These are phyloP conservation scores for Lepidopterella palustris DNA, from an alignment of 495 filamentous ascomycete genomes.

Conservation along the genomic window DNA sequence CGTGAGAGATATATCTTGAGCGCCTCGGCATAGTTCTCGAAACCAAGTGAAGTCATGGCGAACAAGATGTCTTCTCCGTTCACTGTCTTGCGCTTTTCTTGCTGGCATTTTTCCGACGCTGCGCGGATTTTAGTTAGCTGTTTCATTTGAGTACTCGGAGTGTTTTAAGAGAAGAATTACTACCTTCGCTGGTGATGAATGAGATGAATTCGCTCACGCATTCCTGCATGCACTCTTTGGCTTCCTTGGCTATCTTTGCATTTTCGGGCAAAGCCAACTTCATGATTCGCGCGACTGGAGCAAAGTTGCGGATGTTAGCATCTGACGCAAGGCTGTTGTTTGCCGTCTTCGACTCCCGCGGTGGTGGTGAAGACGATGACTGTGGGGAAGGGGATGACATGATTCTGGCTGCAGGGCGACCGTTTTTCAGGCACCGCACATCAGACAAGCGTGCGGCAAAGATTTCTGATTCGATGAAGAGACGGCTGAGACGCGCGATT, in stretches of 20 bases:
- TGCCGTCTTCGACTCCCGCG: slow-evolving; percentile 2
- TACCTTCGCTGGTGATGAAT: slow-evolving; percentile 98
- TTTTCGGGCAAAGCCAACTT: slow-evolving; percentile 95
- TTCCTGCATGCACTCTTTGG: slow-evolving; percentile 99
- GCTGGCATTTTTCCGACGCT: slow-evolving; percentile 99
- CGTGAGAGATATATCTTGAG: slow-evolving; percentile 97
- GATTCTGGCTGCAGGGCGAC: slow-evolving; percentile 27
- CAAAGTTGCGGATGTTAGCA: slow-evolving; percentile 87
- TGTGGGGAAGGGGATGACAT: slow-evolving; percentile 40
- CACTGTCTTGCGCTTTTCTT: slow-evolving; percentile 98
- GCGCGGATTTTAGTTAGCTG: slow-evolving; percentile 7
- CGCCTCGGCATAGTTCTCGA: slow-evolving; percentile 97
- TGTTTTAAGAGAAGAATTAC: slow-evolving; percentile 25
- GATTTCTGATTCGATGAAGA: slow-evolving; percentile 35
- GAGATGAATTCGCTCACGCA: slow-evolving; percentile 99
- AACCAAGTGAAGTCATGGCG: slow-evolving; percentile 97
- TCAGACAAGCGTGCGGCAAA: slow-evolving; percentile 11
- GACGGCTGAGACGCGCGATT: slow-evolving; percentile 38
- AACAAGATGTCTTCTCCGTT: slow-evolving; percentile 98
- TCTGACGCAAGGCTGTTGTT: slow-evolving; percentile 45
- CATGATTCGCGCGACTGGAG: slow-evolving; percentile 97
- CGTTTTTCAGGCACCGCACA: slow-evolving; percentile 28
- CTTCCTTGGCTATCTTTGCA: slow-evolving; percentile 98
- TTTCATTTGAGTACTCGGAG: background rate
- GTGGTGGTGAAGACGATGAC: slow-evolving; percentile 38